Conservation (phyloP, 78 protist genomes). For the Salpingoeca rosetta region DNA sequence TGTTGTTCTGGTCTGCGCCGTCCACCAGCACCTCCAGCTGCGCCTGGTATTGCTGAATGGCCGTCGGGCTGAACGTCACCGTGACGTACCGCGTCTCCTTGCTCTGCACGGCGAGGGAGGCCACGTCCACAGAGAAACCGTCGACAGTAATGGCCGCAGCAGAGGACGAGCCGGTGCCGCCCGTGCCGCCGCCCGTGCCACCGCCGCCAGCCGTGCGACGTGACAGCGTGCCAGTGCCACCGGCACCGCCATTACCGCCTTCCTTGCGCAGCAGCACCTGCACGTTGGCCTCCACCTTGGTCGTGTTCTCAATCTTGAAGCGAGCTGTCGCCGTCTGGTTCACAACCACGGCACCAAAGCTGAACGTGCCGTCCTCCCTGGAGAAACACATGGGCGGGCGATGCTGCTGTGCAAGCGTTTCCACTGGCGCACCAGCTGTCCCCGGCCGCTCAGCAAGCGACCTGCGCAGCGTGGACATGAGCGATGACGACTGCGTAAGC, state of each 20-base stretch:
- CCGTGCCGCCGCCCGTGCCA: too few species aligned
- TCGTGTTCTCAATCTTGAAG: slow-evolving; percentile 55
- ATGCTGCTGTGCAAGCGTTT: too few species aligned
- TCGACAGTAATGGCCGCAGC: too few species aligned
- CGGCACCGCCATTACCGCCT: too few species aligned
- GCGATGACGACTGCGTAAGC: background rate
- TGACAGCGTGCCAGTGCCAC: too few species aligned
- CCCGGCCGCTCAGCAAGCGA: too few species aligned
- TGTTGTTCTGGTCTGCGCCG: slow-evolving; percentile 20
- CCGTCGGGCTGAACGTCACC: slow-evolving; percentile 40
- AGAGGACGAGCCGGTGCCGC: background rate
- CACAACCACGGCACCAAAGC: slow-evolving; percentile 38
- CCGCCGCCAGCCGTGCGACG: too few species aligned
- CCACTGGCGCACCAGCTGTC: too few species aligned
- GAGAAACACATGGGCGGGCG: slow-evolving; percentile 17
- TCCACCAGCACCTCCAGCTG: slow-evolving; percentile 52
- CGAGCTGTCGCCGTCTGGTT: slow-evolving; percentile 14
- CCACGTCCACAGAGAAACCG: background rate
- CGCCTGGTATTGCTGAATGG: slow-evolving; percentile 25
- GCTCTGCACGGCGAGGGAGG: slow-evolving; percentile 44
- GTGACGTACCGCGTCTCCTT: slow-evolving; percentile 60
- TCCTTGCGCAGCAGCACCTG: background rate
- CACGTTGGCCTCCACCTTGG: slow-evolving; percentile 45
- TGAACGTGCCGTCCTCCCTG: slow-evolving; percentile 35
- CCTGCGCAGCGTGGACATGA: too few species aligned